phyloP scores from a whole-genome alignment of 140 eudicot species.

The Stevia rebaudiana region DNA sequence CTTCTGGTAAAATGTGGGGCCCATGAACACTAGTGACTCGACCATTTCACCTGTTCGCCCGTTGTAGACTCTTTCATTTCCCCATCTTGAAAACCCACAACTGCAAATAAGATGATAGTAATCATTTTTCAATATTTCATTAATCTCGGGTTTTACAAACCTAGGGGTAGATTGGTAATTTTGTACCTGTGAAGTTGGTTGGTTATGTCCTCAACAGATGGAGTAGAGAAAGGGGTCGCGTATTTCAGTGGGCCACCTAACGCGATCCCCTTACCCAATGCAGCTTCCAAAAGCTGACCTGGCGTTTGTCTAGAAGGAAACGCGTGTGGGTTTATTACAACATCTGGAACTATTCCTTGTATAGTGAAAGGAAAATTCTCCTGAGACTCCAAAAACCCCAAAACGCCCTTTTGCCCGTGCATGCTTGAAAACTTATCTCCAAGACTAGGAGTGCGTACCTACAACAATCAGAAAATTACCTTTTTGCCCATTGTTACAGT shows the following conservation, averaged over 20 bases:
- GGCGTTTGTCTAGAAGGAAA: slow-evolving; percentile 90
- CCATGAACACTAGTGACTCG: slow-evolving; percentile 71
- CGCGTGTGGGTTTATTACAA: slow-evolving; percentile 88
- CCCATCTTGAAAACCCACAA: slow-evolving; percentile 85
- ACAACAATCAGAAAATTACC: slow-evolving; percentile 12
- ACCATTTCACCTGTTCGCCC: slow-evolving; percentile 88
- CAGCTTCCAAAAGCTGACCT: slow-evolving; percentile 89
- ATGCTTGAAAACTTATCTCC: slow-evolving; percentile 93
- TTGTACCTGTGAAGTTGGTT: slow-evolving; percentile 78
- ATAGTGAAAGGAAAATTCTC: slow-evolving; percentile 87
- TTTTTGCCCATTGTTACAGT: background rate
- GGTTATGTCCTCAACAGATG: slow-evolving; percentile 63
- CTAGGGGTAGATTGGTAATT: background rate
- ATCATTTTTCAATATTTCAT: background rate
- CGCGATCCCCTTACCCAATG: slow-evolving; percentile 83
- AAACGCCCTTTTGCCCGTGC: slow-evolving; percentile 98
- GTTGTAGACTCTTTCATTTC: slow-evolving; percentile 74
- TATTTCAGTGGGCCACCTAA: slow-evolving; percentile 68
- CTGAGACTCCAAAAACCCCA: slow-evolving; percentile 83
- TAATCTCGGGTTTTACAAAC: background rate
- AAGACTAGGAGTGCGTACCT: slow-evolving; percentile 87
- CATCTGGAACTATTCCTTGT: slow-evolving; percentile 87
- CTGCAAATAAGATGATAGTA: slow-evolving; percentile 28
- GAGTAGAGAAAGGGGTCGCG: slow-evolving; percentile 87
- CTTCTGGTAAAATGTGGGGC: slow-evolving; percentile 90